A percentile compares a stretch with the other conserved stretches of the same genome.
Evolutionary conservation across 2,329 filamentous ascomycete species (phyloP).

Genomic region (Phyllosticta citriasiana): DNA sequence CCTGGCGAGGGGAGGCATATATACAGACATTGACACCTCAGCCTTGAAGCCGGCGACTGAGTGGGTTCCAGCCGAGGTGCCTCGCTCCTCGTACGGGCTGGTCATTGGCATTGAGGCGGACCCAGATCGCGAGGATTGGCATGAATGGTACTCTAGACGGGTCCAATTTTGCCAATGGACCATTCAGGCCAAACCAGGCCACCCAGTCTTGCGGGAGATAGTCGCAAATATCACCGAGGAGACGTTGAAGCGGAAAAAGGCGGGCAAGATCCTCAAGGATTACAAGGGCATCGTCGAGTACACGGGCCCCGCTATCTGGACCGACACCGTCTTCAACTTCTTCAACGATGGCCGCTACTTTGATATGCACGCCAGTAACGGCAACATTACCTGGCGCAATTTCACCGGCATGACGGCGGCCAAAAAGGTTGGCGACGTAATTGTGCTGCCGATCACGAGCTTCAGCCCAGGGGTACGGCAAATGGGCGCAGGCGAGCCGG

Average conservation of each 20-base stretch:
- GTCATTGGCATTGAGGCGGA: constrained; percentile 95
- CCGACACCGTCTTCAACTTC: constrained; percentile 81
- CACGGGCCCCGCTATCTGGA: constrained; percentile 91
- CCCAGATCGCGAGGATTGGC: constrained; percentile 85
- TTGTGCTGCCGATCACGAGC: constrained; percentile 89
- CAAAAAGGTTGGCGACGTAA: constrained; percentile 85
- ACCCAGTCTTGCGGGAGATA: constrained; percentile 80
- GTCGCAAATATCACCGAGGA: constrained; percentile 78
- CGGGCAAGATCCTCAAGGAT: constrained; percentile 53
- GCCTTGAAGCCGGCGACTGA: constrained; percentile 74
- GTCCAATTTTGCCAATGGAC: constrained; percentile 99
- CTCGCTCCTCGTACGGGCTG: constrained; percentile 68
- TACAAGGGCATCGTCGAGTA: constrained; percentile 81
- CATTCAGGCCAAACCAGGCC: constrained; percentile 88
- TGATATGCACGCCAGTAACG: constrained; percentile 59
- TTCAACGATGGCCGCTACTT: constrained; percentile 90
- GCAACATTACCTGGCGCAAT: constrained; percentile 72
- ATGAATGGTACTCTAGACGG: constrained; percentile 87
- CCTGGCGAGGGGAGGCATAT: constrained; percentile 69
- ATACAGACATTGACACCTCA: constrained; percentile 73
- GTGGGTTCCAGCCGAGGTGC: constrained; percentile 75
- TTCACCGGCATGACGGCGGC: constrained; percentile 79
- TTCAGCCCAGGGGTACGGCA: constrained; percentile 92
- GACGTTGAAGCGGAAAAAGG: constrained; percentile 62
- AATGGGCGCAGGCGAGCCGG: constrained; percentile 80